A percentile compares a stretch with the other conserved stretches of the same genome.
These are phyloP conservation scores for Atalantia buxifolia DNA, from an alignment of 345 rosid genomes.

Conservation along the genomic window DNA sequence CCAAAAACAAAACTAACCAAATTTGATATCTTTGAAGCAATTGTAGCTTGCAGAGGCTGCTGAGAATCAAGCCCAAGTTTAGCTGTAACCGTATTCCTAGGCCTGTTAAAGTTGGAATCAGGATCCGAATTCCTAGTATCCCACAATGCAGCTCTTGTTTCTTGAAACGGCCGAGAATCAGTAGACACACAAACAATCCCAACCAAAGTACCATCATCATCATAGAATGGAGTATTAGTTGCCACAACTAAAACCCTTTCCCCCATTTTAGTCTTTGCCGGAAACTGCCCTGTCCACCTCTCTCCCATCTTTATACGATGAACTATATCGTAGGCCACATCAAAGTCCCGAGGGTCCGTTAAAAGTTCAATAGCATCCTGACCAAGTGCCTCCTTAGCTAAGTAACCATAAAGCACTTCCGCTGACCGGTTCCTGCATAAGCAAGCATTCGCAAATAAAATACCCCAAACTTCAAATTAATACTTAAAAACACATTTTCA, in stretches of 20 bases:
- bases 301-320: constrained; percentile 58
- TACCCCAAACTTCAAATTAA: not conserved
- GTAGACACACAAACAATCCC: constrained; percentile 78
- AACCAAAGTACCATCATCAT: constrained; percentile 64
- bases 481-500: not conserved
- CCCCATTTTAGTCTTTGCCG: constrained; percentile 71
- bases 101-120: constrained; percentile 47
- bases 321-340: constrained; percentile 48
- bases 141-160: constrained; percentile 26
- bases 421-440: constrained; percentile 81
- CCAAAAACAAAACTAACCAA: constrained; percentile 61
- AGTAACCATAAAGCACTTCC: constrained; percentile 78
- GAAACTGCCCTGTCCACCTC: constrained; percentile 92
- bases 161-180: constrained; percentile 53
- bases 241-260: constrained; percentile 57
- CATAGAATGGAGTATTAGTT: constrained; percentile 73
- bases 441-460: constrained; percentile 1
- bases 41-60: constrained; percentile 83
- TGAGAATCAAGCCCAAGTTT: constrained; percentile 90
- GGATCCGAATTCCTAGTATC: constrained; percentile 37
- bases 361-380: constrained; percentile 65
- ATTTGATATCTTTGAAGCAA: constrained; percentile 88
- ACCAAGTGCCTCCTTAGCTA: constrained; percentile 78
- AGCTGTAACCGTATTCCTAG: constrained; percentile 44
- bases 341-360: constrained; percentile 56